A percentile compares a stretch with the other conserved stretches of the same genome.
phyloP scores from a whole-genome alignment of 139 green algal genomes.

The Tetradesmus lagerheimii region DNA sequence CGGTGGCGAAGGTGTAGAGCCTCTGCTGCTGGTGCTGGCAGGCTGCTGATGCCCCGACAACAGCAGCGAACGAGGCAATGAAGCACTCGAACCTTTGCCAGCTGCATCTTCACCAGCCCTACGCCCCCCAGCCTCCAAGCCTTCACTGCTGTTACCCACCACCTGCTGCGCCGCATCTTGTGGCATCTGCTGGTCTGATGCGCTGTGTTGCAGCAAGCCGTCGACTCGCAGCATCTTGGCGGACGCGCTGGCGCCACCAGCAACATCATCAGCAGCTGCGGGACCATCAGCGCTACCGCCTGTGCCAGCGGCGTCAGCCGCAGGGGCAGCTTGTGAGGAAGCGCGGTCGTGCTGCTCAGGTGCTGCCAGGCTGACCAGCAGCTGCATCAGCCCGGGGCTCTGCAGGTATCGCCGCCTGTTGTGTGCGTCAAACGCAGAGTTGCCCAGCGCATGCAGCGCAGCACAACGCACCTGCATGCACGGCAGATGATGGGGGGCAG shows the following conservation, averaged over 20 bases:
- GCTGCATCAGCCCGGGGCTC: constrained; percentile 57
- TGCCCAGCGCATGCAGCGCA: constrained; percentile 74
- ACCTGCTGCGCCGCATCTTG: not conserved
- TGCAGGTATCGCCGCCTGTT: constrained; percentile 57
- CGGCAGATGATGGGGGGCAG: not conserved
- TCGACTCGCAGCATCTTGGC: not conserved
- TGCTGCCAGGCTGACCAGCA: constrained; percentile 60
- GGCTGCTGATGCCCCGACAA: not conserved
- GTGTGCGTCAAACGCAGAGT: constrained; percentile 70
- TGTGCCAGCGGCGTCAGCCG: not conserved
- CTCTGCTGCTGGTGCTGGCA: not conserved
- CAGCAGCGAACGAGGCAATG: not conserved
- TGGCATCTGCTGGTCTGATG: constrained; percentile 10
- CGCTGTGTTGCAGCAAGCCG: not conserved
- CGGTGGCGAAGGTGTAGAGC: not conserved
- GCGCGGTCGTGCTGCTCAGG: not conserved
- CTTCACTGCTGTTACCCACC: not conserved
- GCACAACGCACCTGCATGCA: constrained; percentile 53
- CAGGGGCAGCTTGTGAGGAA: not conserved
- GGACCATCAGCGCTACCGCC: not conserved
- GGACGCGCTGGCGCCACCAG: not conserved
- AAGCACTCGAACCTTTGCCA: not conserved
- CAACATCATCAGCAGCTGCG: not conserved
- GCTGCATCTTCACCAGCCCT: not conserved
- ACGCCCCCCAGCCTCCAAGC: not conserved